A percentile compares a stretch with the other conserved stretches of the same genome.
Conservation (phyloP, 371 early-diverging fungal genomes). For the Lichtheimia ornata region DNA sequence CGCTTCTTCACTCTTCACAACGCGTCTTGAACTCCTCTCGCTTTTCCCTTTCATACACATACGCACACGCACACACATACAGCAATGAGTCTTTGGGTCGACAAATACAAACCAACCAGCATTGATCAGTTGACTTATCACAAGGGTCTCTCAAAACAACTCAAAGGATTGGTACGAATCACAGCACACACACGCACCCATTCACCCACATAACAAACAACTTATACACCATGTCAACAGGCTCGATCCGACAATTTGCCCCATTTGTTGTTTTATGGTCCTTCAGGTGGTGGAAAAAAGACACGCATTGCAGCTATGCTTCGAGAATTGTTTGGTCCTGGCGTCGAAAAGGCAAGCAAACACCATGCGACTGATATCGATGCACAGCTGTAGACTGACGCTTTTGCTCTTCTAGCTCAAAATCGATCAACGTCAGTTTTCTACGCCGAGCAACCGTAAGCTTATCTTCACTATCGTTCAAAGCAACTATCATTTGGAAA, state of each 20-base stretch:
- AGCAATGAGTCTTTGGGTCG: constrained; percentile 94
- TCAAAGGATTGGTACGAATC: constrained; percentile 73
- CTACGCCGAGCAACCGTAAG: constrained; percentile 83
- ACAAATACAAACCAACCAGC: constrained; percentile 91
- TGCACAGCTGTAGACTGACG: not conserved
- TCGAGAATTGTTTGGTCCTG: constrained; percentile 88
- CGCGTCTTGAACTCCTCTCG: constrained; percentile 3
- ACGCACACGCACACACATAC: not conserved
- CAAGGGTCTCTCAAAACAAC: constrained; percentile 67
- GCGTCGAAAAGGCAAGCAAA: constrained; percentile 82
- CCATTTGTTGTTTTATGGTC: constrained; percentile 96
- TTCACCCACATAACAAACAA: not conserved
- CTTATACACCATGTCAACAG: constrained; percentile 36
- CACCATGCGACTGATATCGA: too few species aligned
- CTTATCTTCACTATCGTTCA: constrained; percentile 83
- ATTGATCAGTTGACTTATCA: constrained; percentile 91
- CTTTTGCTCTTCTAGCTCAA: constrained; percentile 64
- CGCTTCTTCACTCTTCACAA: not conserved
- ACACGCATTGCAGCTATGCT: constrained; percentile 89
- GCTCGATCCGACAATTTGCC: constrained; percentile 86
- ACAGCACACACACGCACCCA: not conserved
- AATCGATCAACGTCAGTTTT: constrained; percentile 83
- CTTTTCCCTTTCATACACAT: not conserved
- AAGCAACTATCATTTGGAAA: constrained; percentile 91
- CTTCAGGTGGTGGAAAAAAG: constrained; percentile 97